Base-by-base conservation (phyloP, 176 grass and related monocot genomes). In the Panicum miliaceum region DNA sequence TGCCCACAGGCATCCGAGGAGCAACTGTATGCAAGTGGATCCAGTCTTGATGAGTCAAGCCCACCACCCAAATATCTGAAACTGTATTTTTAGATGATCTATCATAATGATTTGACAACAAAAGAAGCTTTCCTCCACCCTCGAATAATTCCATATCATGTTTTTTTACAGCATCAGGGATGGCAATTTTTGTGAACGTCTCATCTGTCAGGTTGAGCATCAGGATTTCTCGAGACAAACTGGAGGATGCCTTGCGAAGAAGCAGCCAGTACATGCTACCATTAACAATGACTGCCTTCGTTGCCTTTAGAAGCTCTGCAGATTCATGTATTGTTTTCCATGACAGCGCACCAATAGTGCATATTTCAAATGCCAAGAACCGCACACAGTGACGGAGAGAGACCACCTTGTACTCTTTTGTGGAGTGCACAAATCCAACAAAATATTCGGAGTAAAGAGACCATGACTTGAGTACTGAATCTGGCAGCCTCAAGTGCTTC, bases 401-500 rank as follows among this genome's bases (percentile, higher is more conserved):
- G 26, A 90, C 83, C 35, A 90, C 83, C 88, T 86, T 90, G 78
- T 90, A 85, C 64, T 82, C 35, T 64, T 90, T 82, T 77, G 25
- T 65, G 8, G 88, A 86, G 37, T 54, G 83, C 53, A 86, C 83
- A 77, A 76, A 85, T 64, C 83, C 88, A 82, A 90, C 54, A 77
- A 86, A 90, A 82, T 86, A 90, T 77, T 90, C 88, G 56, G 78
- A 90, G 67, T 4, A 88, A 59, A 20, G 47, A 79, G 83, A 75
- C 12, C 4, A 43, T 20, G 20, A 26, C 47, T 57, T 23, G 54
- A 54, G 63, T 71, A 26, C 64, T 71, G 83, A 90, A 71, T 45
- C 64, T 64, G 78, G 88, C 43, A 90, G 72, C 14, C 46, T 20
- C 46, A 82, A 62, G 81, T 77, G 83, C 73, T 70, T 77, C 78